Conservation (phyloP, 2,329 filamentous ascomycete genomes). For the Penicillium sp. region DNA sequence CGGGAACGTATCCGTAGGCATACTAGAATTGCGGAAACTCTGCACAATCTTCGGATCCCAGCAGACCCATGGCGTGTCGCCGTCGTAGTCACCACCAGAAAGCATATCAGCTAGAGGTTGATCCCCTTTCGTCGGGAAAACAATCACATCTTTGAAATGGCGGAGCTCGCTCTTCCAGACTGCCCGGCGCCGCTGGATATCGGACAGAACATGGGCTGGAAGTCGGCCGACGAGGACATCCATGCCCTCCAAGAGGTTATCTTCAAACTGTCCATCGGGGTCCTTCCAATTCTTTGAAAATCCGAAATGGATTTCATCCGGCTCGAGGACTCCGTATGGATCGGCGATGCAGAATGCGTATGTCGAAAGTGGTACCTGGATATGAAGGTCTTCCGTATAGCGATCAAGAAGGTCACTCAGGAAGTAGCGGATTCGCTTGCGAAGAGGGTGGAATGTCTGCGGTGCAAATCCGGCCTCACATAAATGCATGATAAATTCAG, state of each 20-base stretch:
- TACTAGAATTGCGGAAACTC: conserved; percentile 60
- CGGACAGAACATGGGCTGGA: conserved; percentile 62
- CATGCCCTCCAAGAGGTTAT: conserved; percentile 53
- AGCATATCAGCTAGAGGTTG: conserved; percentile 64
- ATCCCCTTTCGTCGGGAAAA: conserved; percentile 61
- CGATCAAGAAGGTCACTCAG: conserved; percentile 49
- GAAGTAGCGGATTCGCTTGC: conserved; percentile 46
- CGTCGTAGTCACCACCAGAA: conserved; percentile 70
- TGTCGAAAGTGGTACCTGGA: conserved; percentile 59
- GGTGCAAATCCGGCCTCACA: conserved; percentile 57
- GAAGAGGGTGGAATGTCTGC: conserved; percentile 49
- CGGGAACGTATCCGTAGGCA: conserved; percentile 45
- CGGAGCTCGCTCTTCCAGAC: conserved; percentile 59
- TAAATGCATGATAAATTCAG: conserved; percentile 46
- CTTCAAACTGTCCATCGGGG: conserved; percentile 44
- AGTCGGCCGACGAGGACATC: conserved; percentile 63
- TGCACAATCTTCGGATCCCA: conserved; percentile 62
- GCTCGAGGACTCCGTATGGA: conserved; percentile 56
- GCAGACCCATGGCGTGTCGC: conserved; percentile 65
- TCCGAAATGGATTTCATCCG: conserved; percentile 61
- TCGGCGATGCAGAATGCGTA: conserved; percentile 64
- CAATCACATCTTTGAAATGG: conserved; percentile 62
- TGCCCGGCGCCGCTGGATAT: conserved; percentile 62
- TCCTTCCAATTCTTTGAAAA: conserved; percentile 58
- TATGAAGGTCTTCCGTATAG: conserved; percentile 54